Base-by-base conservation (phyloP, 208 protist genomes). In the Leishmania lainsoni region DNA sequence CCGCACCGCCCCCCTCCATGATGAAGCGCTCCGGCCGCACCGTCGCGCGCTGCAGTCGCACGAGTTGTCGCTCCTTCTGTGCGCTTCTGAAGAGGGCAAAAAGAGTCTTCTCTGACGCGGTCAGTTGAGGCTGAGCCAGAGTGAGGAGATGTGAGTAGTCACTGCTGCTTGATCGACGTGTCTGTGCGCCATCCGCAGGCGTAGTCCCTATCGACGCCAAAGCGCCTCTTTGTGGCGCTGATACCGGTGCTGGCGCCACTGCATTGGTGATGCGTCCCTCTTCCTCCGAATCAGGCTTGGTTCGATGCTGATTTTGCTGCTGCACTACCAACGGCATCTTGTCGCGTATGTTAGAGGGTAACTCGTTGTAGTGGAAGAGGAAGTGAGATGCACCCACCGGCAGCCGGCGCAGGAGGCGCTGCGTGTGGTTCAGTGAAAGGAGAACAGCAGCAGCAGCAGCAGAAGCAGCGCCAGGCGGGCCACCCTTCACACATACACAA, bases 401-500 rank as follows among this genome's bases (percentile, higher is more conserved):
- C 20, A 93, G 68, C 0, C 90, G 90, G 0, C 90, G 90, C 59
- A 93, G 76, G 51, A 90, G 71, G 5, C 90, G 87, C 68, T 90
- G 87, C 17, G 84, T 26, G 12, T 89, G 87, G 56, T 90, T 76
- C 51, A 76, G 51, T n/a, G 71, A 75, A 49, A 75, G 71, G 14
- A 65, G 54, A 22, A 63, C 32, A 48, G 26, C 42, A 45, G 52
- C 73, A 48, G 26, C 54, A 65, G 32, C 32, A 48, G 26, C 42
- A 45, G 52, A 54, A 48, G 26, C 54, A 65, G 32, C 39, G 22
- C 42, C 20, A 29, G 49, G 4, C 42, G 42, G 42, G 20, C 5
- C 49, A 12, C 42, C 42, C 5, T 49, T 72, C 42, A 9, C 42
- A 9, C 5, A 2, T 22, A 49, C 42, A 72, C 17, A 17, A 3